Evolutionary conservation across 2,329 filamentous ascomycete species (phyloP).

Genomic region (Penicillium thymicola): DNA sequence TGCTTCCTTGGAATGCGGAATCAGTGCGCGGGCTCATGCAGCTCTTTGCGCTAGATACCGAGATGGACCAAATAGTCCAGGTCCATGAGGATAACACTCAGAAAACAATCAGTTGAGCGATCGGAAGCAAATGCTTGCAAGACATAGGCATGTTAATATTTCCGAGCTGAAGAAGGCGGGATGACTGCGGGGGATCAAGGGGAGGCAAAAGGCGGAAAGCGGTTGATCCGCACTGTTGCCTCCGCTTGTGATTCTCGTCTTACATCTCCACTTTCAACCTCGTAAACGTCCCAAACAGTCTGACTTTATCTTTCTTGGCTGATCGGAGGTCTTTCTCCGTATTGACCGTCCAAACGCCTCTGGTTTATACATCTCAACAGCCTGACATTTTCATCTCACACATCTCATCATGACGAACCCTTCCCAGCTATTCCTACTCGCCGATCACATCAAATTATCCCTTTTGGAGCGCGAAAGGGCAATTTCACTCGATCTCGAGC

Average conservation of each 20-base stretch:
- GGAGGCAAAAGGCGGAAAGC: slow-evolving; percentile 21
- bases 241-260: slow-evolving; percentile 12
- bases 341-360: not conserved
- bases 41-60: slow-evolving; percentile 18
- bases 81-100: slow-evolving; percentile 25
- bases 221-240: slow-evolving; percentile 21
- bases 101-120: slow-evolving; percentile 3
- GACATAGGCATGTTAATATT: not conserved
- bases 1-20: slow-evolving; percentile 9
- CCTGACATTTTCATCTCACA: slow-evolving; percentile 8
- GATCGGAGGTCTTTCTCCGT: slow-evolving; percentile 7
- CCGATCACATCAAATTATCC: slow-evolving; percentile 95
- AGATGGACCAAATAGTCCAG: slow-evolving; percentile 12
- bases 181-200: slow-evolving; percentile 15
- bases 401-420: slow-evolving; percentile 50
- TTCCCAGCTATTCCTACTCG: slow-evolving; percentile 81
- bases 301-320: not conserved
- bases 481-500: slow-evolving; percentile 72
- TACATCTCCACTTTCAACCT: slow-evolving; percentile 8
- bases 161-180: slow-evolving; percentile 9
- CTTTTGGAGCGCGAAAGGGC: slow-evolving; percentile 88
- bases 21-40: slow-evolving; percentile 13
- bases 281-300: not conserved
- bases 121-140: slow-evolving; percentile 1
- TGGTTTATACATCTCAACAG: not conserved